These are phyloP conservation scores for Colletotrichum tropicale DNA, from an alignment of 2,329 filamentous ascomycete species.

Conservation along the genomic window DNA sequence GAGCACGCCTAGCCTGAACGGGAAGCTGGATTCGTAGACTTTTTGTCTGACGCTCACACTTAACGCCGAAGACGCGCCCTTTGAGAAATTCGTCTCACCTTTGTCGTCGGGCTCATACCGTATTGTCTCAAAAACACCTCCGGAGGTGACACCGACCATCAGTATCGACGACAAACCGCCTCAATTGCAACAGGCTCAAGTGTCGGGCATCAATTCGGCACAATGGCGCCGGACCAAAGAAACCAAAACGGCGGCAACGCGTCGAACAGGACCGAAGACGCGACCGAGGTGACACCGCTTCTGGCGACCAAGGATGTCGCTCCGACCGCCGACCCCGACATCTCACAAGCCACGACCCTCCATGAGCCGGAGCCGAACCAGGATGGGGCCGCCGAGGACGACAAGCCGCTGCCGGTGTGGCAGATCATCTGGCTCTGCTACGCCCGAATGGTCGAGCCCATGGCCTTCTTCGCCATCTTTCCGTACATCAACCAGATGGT, in stretches of 20 bases:
- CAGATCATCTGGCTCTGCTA: constrained; percentile 79
- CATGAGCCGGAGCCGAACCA: not conserved
- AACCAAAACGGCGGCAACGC: not conserved
- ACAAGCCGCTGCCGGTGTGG: constrained; percentile 1
- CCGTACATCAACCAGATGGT: constrained; percentile 84
- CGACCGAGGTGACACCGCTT: constrained; percentile 7
- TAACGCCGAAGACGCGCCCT: not conserved
- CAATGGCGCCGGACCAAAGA: not conserved
- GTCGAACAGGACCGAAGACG: not conserved
- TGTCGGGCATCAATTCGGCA: not conserved
- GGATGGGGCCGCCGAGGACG: not conserved
- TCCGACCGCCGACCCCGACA: constrained; percentile 5
- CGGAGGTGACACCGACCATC: not conserved
- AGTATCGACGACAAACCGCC: not conserved
- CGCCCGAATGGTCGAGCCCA: constrained; percentile 73
- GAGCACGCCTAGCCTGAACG: not conserved
- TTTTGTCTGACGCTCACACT: not conserved
- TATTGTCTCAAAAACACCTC: not conserved
- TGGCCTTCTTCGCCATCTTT: constrained; percentile 85
- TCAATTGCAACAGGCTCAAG: rapidly evolving
- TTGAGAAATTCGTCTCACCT: not conserved
- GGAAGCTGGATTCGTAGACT: not conserved
- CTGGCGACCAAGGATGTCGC: not conserved
- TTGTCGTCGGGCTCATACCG: not conserved
- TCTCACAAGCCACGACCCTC: constrained; percentile 2